phyloP scores from a whole-genome alignment of 1,284 basidiomycete species.

The Phenoliferia sp. region DNA sequence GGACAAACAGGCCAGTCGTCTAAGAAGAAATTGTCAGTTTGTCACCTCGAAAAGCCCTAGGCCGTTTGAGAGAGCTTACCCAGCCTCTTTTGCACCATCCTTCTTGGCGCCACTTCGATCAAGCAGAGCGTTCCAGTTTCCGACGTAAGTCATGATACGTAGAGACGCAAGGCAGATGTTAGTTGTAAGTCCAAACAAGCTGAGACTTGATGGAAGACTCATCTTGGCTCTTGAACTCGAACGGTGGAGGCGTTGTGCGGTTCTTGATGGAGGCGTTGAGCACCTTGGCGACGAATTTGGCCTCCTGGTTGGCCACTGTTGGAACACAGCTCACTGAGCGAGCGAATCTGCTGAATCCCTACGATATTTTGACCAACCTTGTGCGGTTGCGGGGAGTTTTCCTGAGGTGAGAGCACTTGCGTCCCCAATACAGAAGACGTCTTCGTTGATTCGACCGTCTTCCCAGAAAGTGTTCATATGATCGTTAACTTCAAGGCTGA shows the following conservation, averaged over 20 bases:
- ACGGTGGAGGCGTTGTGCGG: background rate
- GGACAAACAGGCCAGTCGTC: slow-evolving; percentile 8
- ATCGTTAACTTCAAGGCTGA: slow-evolving; percentile 57
- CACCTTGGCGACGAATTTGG: slow-evolving; percentile 29
- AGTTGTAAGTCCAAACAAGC: background rate
- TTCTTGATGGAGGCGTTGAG: slow-evolving; percentile 33
- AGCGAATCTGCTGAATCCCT: slow-evolving; percentile 31
- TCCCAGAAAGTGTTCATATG: slow-evolving; percentile 51
- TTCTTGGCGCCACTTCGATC: slow-evolving; percentile 58
- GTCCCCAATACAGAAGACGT: slow-evolving; percentile 58
- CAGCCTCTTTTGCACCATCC: slow-evolving; percentile 59
- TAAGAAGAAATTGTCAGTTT: background rate
- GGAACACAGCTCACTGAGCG: slow-evolving; percentile 26
- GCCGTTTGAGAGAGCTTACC: slow-evolving; percentile 45
- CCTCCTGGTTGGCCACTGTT: background rate
- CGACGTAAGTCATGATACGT: slow-evolving; percentile 75
- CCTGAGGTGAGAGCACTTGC: slow-evolving; percentile 56
- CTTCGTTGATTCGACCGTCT: slow-evolving; percentile 21
- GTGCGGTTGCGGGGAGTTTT: slow-evolving; percentile 41
- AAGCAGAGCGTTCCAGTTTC: slow-evolving; percentile 63
- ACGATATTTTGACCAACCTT: slow-evolving; percentile 37
- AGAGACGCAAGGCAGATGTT: slow-evolving; percentile 41
- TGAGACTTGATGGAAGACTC: slow-evolving; percentile 44
- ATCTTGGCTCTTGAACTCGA: slow-evolving; percentile 27
- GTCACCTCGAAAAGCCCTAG: background rate